These are phyloP conservation scores for Coniochaeta hoffmannii DNA, from an alignment of 2,329 filamentous ascomycete species.

Conservation along the genomic window DNA sequence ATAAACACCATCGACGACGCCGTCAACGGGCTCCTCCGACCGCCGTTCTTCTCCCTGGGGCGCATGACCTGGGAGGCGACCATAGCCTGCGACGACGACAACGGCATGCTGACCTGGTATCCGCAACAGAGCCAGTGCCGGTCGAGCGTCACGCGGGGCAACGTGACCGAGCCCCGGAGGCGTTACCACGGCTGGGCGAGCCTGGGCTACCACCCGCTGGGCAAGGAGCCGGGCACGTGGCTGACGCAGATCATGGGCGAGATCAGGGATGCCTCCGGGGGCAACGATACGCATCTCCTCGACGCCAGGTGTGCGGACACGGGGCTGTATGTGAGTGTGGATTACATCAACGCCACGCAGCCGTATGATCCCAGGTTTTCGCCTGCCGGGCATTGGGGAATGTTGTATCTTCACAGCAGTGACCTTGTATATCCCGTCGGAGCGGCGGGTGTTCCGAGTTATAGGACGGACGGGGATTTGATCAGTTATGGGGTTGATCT, in stretches of 20 bases:
- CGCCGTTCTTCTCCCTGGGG: neutral
- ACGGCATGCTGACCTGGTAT: neutral
- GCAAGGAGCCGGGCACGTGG: neutral
- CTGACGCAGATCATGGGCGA: constrained; percentile 3
- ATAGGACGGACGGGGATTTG: neutral
- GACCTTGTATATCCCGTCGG: neutral
- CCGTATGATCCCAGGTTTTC: constrained; percentile 1
- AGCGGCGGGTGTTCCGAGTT: neutral
- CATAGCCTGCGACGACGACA: neutral
- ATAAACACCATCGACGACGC: neutral
- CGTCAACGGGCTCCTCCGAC: neutral
- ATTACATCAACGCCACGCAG: constrained; percentile 2
- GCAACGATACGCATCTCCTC: neutral
- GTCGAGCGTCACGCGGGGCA: neutral
- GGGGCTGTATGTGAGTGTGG: neutral
- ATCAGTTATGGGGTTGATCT: neutral
- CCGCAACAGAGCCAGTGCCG: neutral
- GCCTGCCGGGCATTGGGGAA: neutral
- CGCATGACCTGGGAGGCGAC: neutral
- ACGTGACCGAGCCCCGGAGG: neutral
- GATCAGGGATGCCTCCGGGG: neutral
- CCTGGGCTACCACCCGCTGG: neutral
- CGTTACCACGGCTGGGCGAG: neutral
- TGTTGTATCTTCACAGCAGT: neutral
- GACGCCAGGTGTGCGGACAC: neutral